Conservation (phyloP, 2,329 filamentous ascomycete species). For the Epichloe coenophiala region DNA sequence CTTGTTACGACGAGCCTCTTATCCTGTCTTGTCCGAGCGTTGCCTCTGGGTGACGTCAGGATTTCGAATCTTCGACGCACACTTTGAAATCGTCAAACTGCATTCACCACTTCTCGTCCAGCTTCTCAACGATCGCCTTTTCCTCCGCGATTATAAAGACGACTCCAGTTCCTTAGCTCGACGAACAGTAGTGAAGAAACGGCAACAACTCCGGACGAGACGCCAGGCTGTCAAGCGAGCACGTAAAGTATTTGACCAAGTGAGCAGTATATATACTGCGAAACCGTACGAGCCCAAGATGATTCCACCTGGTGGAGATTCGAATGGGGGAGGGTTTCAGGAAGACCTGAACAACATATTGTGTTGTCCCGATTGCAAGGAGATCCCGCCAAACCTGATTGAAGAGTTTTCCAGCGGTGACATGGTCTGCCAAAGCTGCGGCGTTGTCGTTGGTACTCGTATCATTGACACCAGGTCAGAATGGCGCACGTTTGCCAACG, state of each 20-base stretch:
- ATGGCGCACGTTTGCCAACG: slow-evolving; percentile 98
- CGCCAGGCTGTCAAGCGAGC: slow-evolving; percentile 21
- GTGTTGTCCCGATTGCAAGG: slow-evolving; percentile 82
- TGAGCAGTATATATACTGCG: slow-evolving; percentile 29
- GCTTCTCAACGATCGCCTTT: slow-evolving; percentile 32
- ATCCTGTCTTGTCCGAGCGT: not conserved
- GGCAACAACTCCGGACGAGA: slow-evolving; percentile 19
- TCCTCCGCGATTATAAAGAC: slow-evolving; percentile 15
- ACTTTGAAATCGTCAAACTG: slow-evolving; percentile 41
- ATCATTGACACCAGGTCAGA: slow-evolving; percentile 94
- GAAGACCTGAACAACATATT: slow-evolving; percentile 80
- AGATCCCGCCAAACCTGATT: slow-evolving; percentile 79
- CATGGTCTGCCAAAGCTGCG: slow-evolving; percentile 84
- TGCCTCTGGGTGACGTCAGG: not conserved
- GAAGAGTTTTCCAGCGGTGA: slow-evolving; percentile 90
- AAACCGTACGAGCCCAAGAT: slow-evolving; percentile 32
- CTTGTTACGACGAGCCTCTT: not conserved
- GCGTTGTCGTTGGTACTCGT: slow-evolving; percentile 76
- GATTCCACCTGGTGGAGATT: slow-evolving; percentile 26
- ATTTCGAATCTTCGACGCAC: not conserved
- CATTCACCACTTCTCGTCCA: slow-evolving; percentile 60
- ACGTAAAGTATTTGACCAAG: slow-evolving; percentile 26
- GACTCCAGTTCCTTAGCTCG: slow-evolving; percentile 9
- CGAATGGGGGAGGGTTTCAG: slow-evolving; percentile 26
- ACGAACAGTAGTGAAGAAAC: slow-evolving; percentile 18